Evolutionary conservation across 169 alveolate genomes (phyloP).

Genomic region (Plasmodium malariae): DNA sequence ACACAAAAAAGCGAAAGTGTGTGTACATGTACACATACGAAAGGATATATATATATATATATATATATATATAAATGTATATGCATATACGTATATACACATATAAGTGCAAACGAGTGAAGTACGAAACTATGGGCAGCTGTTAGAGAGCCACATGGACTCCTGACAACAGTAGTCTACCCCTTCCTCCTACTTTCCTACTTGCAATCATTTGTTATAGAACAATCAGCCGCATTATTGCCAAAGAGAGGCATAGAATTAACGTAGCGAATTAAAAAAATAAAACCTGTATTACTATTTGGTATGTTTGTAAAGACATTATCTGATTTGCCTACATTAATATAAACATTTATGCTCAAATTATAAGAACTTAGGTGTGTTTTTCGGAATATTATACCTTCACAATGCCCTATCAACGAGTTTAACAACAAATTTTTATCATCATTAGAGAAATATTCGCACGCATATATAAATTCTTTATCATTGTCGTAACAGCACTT

Average conservation of each 20-base stretch:
- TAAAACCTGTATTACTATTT: constrained; percentile 13
- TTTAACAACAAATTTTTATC: constrained; percentile 14
- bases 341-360: constrained; percentile 26
- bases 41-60: not conserved
- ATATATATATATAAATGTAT: no score
- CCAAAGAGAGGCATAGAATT: constrained; percentile 77
- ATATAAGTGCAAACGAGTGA: not conserved
- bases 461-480: constrained; percentile 34
- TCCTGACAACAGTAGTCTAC: no score
- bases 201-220: constrained; percentile 46
- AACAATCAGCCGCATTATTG: constrained; percentile 36
- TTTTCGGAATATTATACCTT: constrained; percentile 29
- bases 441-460: not conserved
- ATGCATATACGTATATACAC: no score
- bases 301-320: not conserved
- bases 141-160: no score
- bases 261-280: constrained; percentile 72
- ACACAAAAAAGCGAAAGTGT: not conserved
- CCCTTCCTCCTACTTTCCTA: not conserved
- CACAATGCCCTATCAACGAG: constrained; percentile 6
- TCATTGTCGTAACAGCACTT: constrained; percentile 13
- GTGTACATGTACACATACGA: not conserved
- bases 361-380: constrained; percentile 29
- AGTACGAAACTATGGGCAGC: not conserved
- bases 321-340: constrained; percentile 55